Evolutionary conservation across 2,329 filamentous ascomycete genomes (phyloP), one percentile per base, ranked within the genome.

Genomic region (Bisporella sp.): DNA sequence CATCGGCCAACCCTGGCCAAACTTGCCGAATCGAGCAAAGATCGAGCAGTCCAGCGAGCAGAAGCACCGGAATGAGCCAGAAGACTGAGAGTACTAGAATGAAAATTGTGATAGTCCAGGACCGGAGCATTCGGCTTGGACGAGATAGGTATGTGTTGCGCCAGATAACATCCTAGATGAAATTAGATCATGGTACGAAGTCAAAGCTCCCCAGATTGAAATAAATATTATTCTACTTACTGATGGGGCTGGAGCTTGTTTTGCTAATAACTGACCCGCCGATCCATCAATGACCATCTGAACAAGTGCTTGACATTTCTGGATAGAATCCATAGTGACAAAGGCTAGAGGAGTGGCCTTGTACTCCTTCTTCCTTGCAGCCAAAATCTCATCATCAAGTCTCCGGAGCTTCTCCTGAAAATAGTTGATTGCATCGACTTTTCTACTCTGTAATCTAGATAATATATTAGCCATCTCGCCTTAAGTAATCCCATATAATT

Each of bases 301-400:
- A 41, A 96, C 89, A 29, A 91, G 89, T 90, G 97, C 96, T 71
- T 99, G 93, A 59, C 81, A 84, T 32, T 91, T 85, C 11, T 91
- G 88, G 46, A 96, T 93, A 4, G 89, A 93, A 70, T 96, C 89
- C 89, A 99, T 95, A 0, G 93, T 97, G 39, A 99, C 88, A 67
- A 99, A 96, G 1, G 95, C 95, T 53, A 95, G 78, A 45, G 92
- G 85, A 1, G 84, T 91, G 0, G 93, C 76, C 5, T 77, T 72
- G 61, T 90, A 97, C 4, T 86, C 78, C 66, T 88, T 87, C 61
- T 82, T 81, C 31, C 93, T 81, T 8, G 89, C 81, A 6, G 70
- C 69, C 6, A 70, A 68, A 46, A 99, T 89, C 57, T 83, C 77
- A 45, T 88, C 85, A 58, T 99, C 92, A 2, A 95, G 68, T 12